phyloP scores from a whole-genome alignment of 495 filamentous ascomycete genomes.

The Aspergillus baeticus region DNA sequence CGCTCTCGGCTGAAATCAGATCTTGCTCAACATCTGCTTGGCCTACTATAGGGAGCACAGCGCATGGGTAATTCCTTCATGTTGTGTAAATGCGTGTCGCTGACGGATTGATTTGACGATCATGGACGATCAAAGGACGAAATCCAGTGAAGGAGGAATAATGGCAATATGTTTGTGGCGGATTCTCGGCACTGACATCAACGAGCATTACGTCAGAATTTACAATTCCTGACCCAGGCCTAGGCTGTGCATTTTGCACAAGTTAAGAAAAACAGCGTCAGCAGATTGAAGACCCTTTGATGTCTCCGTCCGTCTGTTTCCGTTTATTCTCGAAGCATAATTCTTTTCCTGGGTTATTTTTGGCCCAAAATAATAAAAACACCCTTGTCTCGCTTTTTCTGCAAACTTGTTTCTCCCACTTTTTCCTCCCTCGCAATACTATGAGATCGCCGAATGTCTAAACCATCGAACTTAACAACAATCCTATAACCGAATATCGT shows the following conservation, averaged over 20 bases:
- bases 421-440: not conserved
- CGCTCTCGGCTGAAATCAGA: not conserved
- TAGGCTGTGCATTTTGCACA: not conserved
- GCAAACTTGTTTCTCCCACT: not conserved
- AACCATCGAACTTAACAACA: constrained; percentile 6
- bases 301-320: constrained; percentile 1
- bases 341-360: not conserved
- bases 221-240: not conserved
- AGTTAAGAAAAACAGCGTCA: not conserved
- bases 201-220: not conserved
- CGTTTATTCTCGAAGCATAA: not conserved
- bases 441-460: not conserved
- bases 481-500: not conserved
- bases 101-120: no score
- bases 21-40: not conserved
- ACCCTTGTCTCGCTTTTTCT: not conserved
- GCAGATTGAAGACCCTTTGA: not conserved
- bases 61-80: not conserved
- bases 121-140: not conserved
- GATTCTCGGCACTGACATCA: constrained; percentile 8
- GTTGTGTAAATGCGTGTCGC: no score
- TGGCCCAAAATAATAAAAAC: not conserved
- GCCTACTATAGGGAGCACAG: not conserved
- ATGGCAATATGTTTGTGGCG: not conserved
- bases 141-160: not conserved